Evolutionary conservation across 2,329 filamentous ascomycete species (phyloP).

Genomic region (Pleoardoris graminearum): DNA sequence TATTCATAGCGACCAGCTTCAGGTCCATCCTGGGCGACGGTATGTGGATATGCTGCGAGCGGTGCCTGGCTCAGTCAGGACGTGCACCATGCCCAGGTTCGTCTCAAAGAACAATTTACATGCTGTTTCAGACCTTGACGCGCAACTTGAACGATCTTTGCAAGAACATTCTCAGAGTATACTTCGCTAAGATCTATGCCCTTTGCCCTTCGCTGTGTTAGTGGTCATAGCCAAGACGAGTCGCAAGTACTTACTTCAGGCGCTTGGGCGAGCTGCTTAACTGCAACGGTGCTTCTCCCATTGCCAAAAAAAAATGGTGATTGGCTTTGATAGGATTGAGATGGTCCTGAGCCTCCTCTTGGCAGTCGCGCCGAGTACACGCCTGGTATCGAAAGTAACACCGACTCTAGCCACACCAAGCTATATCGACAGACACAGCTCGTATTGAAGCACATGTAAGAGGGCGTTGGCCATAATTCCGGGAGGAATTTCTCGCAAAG

Average conservation of each 20-base stretch:
- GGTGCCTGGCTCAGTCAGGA: constrained; percentile 22
- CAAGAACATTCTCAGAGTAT: constrained; percentile 35
- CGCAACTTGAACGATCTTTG: constrained; percentile 41
- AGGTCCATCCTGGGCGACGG: constrained; percentile 33
- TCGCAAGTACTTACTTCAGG: neutral
- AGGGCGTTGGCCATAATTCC: too few species aligned
- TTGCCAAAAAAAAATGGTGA: neutral
- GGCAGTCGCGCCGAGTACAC: neutral
- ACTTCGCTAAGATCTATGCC: constrained; percentile 32
- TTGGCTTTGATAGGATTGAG: neutral
- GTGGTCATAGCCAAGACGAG: neutral
- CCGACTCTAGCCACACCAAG: neutral
- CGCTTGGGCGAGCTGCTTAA: neutral
- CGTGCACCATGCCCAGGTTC: neutral
- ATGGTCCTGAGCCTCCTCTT: neutral
- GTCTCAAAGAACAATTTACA: constrained; percentile 10
- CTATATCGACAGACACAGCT: neutral
- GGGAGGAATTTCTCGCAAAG: constrained; percentile 27
- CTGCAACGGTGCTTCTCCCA: neutral
- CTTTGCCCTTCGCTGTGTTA: constrained; percentile 22
- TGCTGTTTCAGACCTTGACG: constrained; percentile 30
- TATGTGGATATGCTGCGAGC: constrained; percentile 38
- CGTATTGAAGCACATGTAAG: constrained; percentile 4
- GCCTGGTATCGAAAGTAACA: neutral
- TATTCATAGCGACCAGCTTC: constrained; percentile 35